Percentiles rank a stretch among this genome's conserved stretches.
Evolutionary conservation across 2,329 filamentous ascomycete genomes (phyloP).

Genomic region (Macrophomina phaseolina): DNA sequence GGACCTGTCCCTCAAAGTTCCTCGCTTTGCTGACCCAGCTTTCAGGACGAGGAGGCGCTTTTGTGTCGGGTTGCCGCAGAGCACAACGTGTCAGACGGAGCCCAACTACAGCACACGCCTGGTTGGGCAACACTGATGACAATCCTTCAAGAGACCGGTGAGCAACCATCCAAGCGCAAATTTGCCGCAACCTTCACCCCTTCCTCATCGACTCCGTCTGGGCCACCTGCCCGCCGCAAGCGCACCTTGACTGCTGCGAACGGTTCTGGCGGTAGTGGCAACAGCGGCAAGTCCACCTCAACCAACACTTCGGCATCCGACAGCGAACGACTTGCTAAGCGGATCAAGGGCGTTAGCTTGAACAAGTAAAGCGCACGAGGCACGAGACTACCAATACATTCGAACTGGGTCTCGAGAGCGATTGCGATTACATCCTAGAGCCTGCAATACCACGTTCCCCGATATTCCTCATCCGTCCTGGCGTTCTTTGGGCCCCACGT

Average conservation of each 20-base stretch:
- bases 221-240: conserved; percentile 34
- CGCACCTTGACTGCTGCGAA: conserved; percentile 16
- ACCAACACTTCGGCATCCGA: conserved; percentile 43
- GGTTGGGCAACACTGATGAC: conserved; percentile 94
- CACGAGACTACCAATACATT: background rate
- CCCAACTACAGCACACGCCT: conserved; percentile 81
- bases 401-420: background rate
- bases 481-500: background rate
- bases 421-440: background rate
- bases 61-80: conserved; percentile 83
- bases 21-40: conserved; percentile 29
- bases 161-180: conserved; percentile 82
- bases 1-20: background rate
- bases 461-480: background rate
- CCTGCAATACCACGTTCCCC: background rate
- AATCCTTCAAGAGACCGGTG: conserved; percentile 90
- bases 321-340: conserved; percentile 68
- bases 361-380: conserved; percentile 30
- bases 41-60: conserved; percentile 84
- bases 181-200: conserved; percentile 30
- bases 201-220: conserved; percentile 23
- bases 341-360: conserved; percentile 67
- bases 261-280: conserved; percentile 13
- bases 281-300: conserved; percentile 20
- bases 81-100: conserved; percentile 79